Conservation (phyloP, 257 asterid genomes). For the Penstemon eatonii region DNA sequence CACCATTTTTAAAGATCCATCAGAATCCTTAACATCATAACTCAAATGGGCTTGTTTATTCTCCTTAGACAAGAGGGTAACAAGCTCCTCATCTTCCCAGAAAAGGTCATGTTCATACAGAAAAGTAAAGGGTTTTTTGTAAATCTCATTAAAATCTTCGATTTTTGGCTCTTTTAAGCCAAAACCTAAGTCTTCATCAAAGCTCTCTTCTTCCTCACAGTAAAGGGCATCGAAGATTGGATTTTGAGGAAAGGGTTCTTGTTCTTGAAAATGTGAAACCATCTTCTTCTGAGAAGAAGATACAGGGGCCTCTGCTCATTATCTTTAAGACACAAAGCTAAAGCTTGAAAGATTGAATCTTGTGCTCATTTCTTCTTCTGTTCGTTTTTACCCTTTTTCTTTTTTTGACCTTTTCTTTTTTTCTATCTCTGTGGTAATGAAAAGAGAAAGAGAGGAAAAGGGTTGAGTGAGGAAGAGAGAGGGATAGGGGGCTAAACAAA, state of each 20-base stretch:
- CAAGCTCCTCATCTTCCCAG: constrained; percentile 87
- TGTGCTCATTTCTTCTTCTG: constrained; percentile 44
- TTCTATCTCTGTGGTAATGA: constrained; percentile 30
- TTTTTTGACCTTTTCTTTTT: constrained; percentile 18
- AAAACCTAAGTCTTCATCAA: constrained; percentile 49
- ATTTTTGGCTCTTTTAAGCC: constrained; percentile 33
- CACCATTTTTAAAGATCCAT: constrained; percentile 45
- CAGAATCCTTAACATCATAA: constrained; percentile 30
- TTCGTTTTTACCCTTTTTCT: constrained; percentile 19
- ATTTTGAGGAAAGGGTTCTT: constrained; percentile 49
- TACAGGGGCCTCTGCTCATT: constrained; percentile 50
- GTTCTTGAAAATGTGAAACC: constrained; percentile 44
- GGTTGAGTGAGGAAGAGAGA: constrained; percentile 13
- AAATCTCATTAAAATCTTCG: constrained; percentile 30
- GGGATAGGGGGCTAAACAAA: constrained; percentile 31
- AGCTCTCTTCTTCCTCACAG: constrained; percentile 72
- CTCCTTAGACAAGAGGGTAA: constrained; percentile 56
- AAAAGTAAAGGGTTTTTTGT: constrained; percentile 39
- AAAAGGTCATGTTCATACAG: constrained; percentile 59
- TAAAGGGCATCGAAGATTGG: constrained; percentile 68
- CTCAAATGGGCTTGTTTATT: constrained; percentile 37
- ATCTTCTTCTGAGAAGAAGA: constrained; percentile 63
- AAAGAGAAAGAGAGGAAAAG: constrained; percentile 14
- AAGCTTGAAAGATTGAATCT: constrained; percentile 46
- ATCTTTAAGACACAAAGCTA: constrained; percentile 38